Base-by-base conservation (phyloP, 2,329 filamentous ascomycete species). In the Penicillium sp. region DNA sequence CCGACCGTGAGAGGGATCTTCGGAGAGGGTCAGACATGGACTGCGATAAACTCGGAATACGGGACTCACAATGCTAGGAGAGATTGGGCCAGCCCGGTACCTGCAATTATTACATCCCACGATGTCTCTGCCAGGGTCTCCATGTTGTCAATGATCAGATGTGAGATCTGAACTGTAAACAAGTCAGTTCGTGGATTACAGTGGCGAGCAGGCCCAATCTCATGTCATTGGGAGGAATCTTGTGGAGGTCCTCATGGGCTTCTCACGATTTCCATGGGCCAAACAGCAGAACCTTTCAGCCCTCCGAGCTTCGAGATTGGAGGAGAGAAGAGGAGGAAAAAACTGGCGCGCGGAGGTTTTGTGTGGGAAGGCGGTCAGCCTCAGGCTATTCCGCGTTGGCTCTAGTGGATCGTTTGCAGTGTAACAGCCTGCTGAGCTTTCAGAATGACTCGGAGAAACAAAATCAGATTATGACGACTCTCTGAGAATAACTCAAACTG, bases 1-100 rank as follows among this genome's bases (percentile, higher is more conserved):
- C 84, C 48, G 89, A 94, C 60, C 90, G 84, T 54, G 91, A 97
- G 57, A 97, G 78, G 58, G 91, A 86, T 77, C 91, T 97, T 53
- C n/a, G 49, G 58, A 62, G 65, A 59, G 62, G 68, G 48, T 45
- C 69, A 67, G 82, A 88, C 79, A 71, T 71, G 26, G 41, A 20
- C 37, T 27, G 36, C 15, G 34, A 27, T 33, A 37, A 62, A 16
- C 42, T 36, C 34, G 11, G 7, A 20, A 21, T 7, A 10, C 32
- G 10, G 4, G 20, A 56, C 76, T 70, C 63, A 90, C 86, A 89
- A 74, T 64, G 85, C 86, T 63, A 91, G 77, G 55, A 91, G 78
- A 50, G 86, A 88, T 72, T 90, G 84, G 62, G 83, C 77, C 59
- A 90, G 72, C 57, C 85, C 85, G 53, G 86, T 90, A 59, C 86